These are phyloP conservation scores for Aspergillus transmontanensis DNA, from an alignment of 2,329 filamentous ascomycete species.

Conservation along the genomic window DNA sequence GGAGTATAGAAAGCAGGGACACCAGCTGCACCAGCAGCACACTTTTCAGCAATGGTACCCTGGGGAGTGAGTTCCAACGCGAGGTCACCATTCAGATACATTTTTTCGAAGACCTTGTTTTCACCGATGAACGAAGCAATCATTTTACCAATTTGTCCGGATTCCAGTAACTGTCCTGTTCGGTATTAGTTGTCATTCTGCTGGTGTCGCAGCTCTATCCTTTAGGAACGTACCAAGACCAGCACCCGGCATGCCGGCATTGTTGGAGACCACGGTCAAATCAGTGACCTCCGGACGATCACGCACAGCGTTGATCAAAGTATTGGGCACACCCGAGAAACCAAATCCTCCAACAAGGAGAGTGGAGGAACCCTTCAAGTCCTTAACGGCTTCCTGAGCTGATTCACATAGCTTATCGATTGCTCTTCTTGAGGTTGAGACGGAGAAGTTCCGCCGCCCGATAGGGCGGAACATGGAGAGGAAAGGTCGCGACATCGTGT, in stretches of 20 bases:
- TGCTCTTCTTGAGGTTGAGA: slow-evolving; percentile 62
- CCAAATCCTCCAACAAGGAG: slow-evolving; percentile 79
- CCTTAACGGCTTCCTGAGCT: slow-evolving; percentile 70
- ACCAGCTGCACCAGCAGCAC: slow-evolving; percentile 79
- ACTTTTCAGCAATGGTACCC: slow-evolving; percentile 84
- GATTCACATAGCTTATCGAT: slow-evolving; percentile 76
- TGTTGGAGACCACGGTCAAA: slow-evolving; percentile 81
- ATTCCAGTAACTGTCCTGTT: slow-evolving; percentile 67
- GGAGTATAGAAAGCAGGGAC: slow-evolving; percentile 87
- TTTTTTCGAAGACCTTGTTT: slow-evolving; percentile 84
- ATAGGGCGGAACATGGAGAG: slow-evolving; percentile 36
- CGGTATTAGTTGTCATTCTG: neutral
- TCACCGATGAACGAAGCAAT: slow-evolving; percentile 76
- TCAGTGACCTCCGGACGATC: slow-evolving; percentile 58
- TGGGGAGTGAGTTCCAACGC: slow-evolving; percentile 88
- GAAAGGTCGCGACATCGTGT: slow-evolving; percentile 32
- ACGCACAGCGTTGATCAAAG: slow-evolving; percentile 65
- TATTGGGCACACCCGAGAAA: slow-evolving; percentile 61
- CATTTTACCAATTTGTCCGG: slow-evolving; percentile 73
- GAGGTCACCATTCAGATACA: slow-evolving; percentile 82
- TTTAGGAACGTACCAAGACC: slow-evolving; percentile 62
- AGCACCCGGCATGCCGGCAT: slow-evolving; percentile 71
- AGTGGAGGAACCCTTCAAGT: slow-evolving; percentile 69
- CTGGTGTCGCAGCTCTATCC: neutral
- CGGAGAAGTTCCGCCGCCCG: slow-evolving; percentile 63